Evolutionary conservation across 2,329 filamentous ascomycete genomes (phyloP), one percentile per base, ranked within the genome.

Genomic region (Truncatella angustata): DNA sequence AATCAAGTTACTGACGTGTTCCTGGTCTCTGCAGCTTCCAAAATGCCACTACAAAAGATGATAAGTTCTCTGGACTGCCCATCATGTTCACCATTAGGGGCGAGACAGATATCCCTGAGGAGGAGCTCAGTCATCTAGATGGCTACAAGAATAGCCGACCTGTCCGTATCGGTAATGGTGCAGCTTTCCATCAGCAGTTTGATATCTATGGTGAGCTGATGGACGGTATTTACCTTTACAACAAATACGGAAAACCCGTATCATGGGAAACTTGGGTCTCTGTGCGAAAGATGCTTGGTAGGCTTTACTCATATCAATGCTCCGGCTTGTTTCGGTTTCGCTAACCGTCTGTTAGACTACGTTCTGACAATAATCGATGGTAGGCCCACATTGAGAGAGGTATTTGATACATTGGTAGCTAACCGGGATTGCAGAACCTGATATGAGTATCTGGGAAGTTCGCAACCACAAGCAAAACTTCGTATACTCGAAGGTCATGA

Each of bases 361-460:
- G 85, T 90, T 34, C 75, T 90, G 55, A 84, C 79, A 0, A 82
- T 91, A 49, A 79, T 85, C 65, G 70, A 85, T 52, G 72, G 82
- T 76, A 69, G 71, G 61, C 54, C 10, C 21, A 36, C 23, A 20
- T n/a, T 23, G 7, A 40, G 32, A 16, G 14, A 11, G n/a, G 16
- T 5, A 14, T 21, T 23, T 23, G 5, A n/a, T 16, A 6, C n/a
- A 14, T 16, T 5, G 9, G 20, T 36, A 14, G n/a, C 32, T 21
- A 18, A 20, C n/a, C 14, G 14, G 6, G 5, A 5, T 6, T n/a
- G 23, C 23, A 79, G 77, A 85, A 39, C 82, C 84, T 11, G 88
- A 92, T 63, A 91, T 91, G 87, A 90, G 86, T 3, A 92, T 91
- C 60, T 91, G 88, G 88, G 88, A 92, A 66, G 87, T 90, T 5